Evolutionary conservation across 495 filamentous ascomycete species (phyloP), one percentile per base, ranked within the genome.

Genomic region (Sphaerosporella brunnea): DNA sequence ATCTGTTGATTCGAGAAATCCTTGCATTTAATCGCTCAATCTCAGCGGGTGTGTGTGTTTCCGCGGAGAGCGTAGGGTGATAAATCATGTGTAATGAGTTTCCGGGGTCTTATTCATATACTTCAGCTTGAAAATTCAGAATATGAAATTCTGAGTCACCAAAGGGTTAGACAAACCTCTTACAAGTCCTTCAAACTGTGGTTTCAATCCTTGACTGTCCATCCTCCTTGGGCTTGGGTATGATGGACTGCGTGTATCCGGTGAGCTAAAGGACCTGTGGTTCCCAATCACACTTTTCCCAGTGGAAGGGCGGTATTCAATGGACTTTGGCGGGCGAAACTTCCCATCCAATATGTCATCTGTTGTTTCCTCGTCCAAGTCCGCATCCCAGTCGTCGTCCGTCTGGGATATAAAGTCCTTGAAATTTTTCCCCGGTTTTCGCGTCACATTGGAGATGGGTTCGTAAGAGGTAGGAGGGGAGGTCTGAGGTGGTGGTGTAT

Each of bases 1-100:
- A 97, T 61, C 96, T 97, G 64, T 97, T 96, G 62, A 97, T 97
- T 48, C 87, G 78, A 1, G 82, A 80, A 50, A 94, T 92, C 42
- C 84, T 77, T 38, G 87, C 79, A 32, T 81, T 82, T 58, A 94
- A 79, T 13, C 78, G 78, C 54, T 95, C 92, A 30, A 78, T 72
- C 55, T 95, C 85, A 18, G 54, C 58, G 36, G 53, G 54, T 16
- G 53, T 61, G 36, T 61, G 70, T 0, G 88, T 86, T 63, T 80
- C 78, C 26, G 73, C 64, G 4, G 86, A 78, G 16, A 80, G 68
- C 1, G 82, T 66, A 1, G 84, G 79, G 62, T 96, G 84, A 51
- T 79, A 82, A 52, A 97, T 95, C 4, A 97, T 74, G 63, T 97
- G 87, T 28, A 97, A 68, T 19, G 86, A 84, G 60, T 97, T 96